A percentile compares a stretch with the other conserved stretches of the same genome.
Conservation (phyloP, 192 early-diverging fungal species). For the Podila verticillata region DNA sequence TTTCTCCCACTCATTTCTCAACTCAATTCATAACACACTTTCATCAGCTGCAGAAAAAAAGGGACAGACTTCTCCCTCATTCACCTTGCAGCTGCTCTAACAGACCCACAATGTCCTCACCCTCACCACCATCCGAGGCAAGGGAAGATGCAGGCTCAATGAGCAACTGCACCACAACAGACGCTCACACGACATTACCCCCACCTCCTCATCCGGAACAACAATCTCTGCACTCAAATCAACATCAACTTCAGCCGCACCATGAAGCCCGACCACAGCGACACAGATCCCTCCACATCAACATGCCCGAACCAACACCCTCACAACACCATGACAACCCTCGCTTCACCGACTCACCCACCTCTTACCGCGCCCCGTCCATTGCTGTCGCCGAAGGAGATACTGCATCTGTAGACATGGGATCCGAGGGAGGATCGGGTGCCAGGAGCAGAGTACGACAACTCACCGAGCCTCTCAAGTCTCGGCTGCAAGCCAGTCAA, state of each 20-base stretch:
- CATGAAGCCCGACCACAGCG: background rate
- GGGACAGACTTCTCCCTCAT: too few species aligned
- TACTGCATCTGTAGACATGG: background rate
- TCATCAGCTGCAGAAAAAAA: background rate
- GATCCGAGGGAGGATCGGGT: background rate
- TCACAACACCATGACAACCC: background rate
- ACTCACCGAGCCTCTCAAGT: conserved; percentile 5
- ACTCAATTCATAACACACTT: too few species aligned
- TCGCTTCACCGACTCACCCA: background rate
- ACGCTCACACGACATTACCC: too few species aligned
- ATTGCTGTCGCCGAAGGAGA: background rate
- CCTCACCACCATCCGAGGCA: background rate
- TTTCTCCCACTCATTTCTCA: background rate
- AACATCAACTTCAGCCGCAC: background rate
- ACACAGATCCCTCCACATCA: background rate
- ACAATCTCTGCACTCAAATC: background rate
- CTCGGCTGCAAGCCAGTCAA: conserved; percentile 9
- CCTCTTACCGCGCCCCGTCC: background rate
- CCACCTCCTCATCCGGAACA: background rate
- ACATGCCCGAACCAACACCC: background rate
- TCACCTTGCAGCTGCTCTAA: too few species aligned
- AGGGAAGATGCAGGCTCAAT: too few species aligned
- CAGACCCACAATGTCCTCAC: background rate
- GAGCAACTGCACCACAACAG: too few species aligned
- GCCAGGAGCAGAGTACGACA: background rate